These are phyloP conservation scores for Aspergillus transmontanensis DNA, from an alignment of 2,329 filamentous ascomycete genomes.

Conservation along the genomic window DNA sequence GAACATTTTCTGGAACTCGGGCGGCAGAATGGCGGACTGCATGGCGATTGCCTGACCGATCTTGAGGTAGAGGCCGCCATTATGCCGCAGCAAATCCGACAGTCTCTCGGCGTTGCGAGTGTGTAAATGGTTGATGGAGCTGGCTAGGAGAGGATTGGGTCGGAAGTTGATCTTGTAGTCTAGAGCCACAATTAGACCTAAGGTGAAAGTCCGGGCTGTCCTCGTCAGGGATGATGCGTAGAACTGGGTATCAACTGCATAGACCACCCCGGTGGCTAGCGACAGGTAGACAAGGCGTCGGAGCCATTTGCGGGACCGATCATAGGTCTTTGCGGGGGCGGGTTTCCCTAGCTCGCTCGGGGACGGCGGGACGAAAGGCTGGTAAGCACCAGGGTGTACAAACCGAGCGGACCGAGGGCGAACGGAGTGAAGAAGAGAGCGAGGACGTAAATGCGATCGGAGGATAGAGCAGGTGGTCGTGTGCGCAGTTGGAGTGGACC, in stretches of 20 bases:
- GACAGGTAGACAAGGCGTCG: slow-evolving; percentile 69
- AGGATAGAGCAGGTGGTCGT: slow-evolving; percentile 4
- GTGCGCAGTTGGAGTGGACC: background rate
- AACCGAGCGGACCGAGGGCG: slow-evolving; percentile 17
- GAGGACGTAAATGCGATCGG: slow-evolving; percentile 9
- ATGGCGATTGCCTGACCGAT: slow-evolving; percentile 98
- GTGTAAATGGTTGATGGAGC: slow-evolving; percentile 77
- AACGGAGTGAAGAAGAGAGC: background rate
- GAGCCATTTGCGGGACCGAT: slow-evolving; percentile 71
- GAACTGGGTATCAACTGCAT: slow-evolving; percentile 69
- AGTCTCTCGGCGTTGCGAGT: slow-evolving; percentile 79
- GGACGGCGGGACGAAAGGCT: slow-evolving; percentile 73
- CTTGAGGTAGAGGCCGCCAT: slow-evolving; percentile 94
- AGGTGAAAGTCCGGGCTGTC: slow-evolving; percentile 77
- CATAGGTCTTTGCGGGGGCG: slow-evolving; percentile 69
- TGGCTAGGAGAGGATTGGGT: slow-evolving; percentile 71
- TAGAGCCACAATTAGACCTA: slow-evolving; percentile 76
- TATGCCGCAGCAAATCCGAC: slow-evolving; percentile 77
- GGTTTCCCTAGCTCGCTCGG: slow-evolving; percentile 77
- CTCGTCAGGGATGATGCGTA: slow-evolving; percentile 80
- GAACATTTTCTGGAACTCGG: slow-evolving; percentile 97
- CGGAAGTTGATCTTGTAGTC: slow-evolving; percentile 99
- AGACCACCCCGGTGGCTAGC: slow-evolving; percentile 62
- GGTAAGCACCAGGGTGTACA: slow-evolving; percentile 53
- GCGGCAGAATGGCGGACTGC: slow-evolving; percentile 91